Evolutionary conservation across 495 filamentous ascomycete genomes (phyloP), one percentile per base, ranked within the genome.

Genomic region (Trypethelium eluteriae): DNA sequence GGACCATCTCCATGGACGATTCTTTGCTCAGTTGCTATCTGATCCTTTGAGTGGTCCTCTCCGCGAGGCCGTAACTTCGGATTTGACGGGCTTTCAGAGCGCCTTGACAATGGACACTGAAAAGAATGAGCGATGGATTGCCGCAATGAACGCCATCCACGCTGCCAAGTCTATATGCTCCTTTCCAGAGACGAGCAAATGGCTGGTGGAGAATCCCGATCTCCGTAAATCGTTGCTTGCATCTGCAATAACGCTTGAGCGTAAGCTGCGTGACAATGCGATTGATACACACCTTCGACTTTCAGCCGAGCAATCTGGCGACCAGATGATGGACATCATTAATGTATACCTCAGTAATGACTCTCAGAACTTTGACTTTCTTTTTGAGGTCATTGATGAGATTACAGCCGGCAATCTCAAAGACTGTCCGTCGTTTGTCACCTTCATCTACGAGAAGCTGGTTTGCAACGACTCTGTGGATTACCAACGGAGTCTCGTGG

Each of bases 21-120:
- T 99, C 76, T 88, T 98, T 64, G 89, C 90, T 9, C 95, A 99
- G 72, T 84, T 96, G n/a, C 81, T 98, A 36, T 83, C 83, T 2
- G 84, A 96, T 69, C 81, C 87, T 0, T 86, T 86, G 36, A 94
- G 90, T 72, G 87, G 84, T 53, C 81, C 86, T 2, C 78, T 98
- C 44, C 85, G 95, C 41, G 84, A 89, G 56, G 85, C 86, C 9
- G 86, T 95, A 3, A 85, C 87, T 32, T 82, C 83, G 32, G 90
- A 95, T 68, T 83, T 91, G 10, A 85, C 92, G 18, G 81, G 80
- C 6, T 75, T 79, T 57, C 83, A 97, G 49, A 81, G 84, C 62
- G 80, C 84, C 18, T 82, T 83, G 41, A 88, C 88, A 39, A 85
- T 86, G 65, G 83, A 81, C 47, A 78, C 85, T 36, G 80, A 85